Conservation (phyloP, 2,329 filamentous ascomycete genomes). For the Aureobasidium subglaciale region DNA sequence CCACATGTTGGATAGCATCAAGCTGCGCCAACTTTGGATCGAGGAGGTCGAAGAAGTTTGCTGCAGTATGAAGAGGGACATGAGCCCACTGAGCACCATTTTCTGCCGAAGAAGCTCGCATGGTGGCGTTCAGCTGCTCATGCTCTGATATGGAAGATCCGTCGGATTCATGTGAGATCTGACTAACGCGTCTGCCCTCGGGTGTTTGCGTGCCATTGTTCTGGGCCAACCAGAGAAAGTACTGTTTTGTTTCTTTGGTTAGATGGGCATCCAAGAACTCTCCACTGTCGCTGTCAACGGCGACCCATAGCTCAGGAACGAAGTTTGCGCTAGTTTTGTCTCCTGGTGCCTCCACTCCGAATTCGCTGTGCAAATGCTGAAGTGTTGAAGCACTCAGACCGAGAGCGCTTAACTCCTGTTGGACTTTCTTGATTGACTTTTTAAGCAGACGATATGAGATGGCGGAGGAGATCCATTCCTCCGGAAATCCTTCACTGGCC, state of each 20-base stretch:
- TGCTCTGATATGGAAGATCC: neutral
- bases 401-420: conserved; percentile 60
- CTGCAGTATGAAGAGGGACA: conserved; percentile 68
- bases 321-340: conserved; percentile 30
- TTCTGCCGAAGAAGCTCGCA: neutral
- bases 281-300: conserved; percentile 60
- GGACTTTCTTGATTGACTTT: conserved; percentile 79
- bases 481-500: conserved; percentile 65
- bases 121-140: neutral
- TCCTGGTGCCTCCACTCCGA: conserved; percentile 20
- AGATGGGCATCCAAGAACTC: conserved; percentile 62
- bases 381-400: conserved; percentile 68
- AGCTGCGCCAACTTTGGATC: conserved; percentile 64
- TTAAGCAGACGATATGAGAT: conserved; percentile 81
- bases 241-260: conserved; percentile 56
- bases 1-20: conserved; percentile 58
- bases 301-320: conserved; percentile 62
- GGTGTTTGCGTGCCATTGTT: neutral
- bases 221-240: conserved; percentile 46
- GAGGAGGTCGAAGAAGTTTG: conserved; percentile 71
- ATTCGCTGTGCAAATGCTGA: conserved; percentile 51
- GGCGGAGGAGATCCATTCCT: conserved; percentile 63
- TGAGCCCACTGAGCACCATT: conserved; percentile 46
- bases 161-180: neutral
- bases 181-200: neutral